Base-by-base conservation (phyloP, 192 early-diverging fungal genomes). In the Cetraspora pellucida region DNA sequence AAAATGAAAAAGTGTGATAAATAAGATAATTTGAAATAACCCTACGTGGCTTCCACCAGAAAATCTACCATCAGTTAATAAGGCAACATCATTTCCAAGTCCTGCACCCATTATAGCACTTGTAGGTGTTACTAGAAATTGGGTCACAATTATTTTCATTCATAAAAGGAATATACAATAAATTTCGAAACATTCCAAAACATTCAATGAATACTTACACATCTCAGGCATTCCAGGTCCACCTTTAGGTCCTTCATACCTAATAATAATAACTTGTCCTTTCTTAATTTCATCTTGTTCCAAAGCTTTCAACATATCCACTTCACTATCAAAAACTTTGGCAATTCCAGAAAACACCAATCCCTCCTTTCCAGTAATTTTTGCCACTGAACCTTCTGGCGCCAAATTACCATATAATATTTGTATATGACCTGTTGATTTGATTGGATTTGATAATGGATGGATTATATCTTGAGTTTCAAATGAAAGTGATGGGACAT, bases 181-280 rank as follows among this genome's bases (percentile, higher is more conserved):
- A 6, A 27, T 43, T 43, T 43, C 7, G 54, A 61, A 1, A 74
- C 54, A 46, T 73, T n/a, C 43, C 2, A 45, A 17, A 25, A 74
- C 50, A 17, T 25, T 31, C 84, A 79, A 73, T 3, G 10, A 25
- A 30, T 54, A 83, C 86, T 83, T 85, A 90, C 87, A 87, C 98
- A 99, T 99, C 83, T 99, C 98, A 30, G 95, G 95, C 98, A 99
- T 99, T 66, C 98, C 98, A 10, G 98, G 98, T 19, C 96, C 96
- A 76, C 98, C 98, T 86, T 94, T 94, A 37, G 98, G 98, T 3
- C 98, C 98, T 81, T 97, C 95, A 83, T 99, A 98, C 49, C 96
- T 92, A 86, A 99, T 98, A 60, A 99, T 87, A 60, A 91, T 90
- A 46, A 95, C 89, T 82, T 97, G 88, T 43, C 98, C 98, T 87